Evolutionary conservation across 2,329 filamentous ascomycete species (phyloP), one percentile per base, ranked within the genome.

Genomic region (Claviceps maximensis): DNA sequence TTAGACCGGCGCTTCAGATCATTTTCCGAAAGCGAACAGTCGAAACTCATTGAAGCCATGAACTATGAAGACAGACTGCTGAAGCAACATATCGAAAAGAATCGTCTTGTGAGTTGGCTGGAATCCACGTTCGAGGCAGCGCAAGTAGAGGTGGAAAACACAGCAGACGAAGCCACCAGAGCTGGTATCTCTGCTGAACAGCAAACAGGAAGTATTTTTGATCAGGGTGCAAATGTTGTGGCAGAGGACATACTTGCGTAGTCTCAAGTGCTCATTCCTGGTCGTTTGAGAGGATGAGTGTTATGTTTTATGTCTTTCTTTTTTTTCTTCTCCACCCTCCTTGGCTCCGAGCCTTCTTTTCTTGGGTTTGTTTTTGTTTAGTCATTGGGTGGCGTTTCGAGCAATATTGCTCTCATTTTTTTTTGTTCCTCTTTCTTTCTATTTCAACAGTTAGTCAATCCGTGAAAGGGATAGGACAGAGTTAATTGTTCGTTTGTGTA

Each of bases 1-100:
- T 72, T 86, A 1, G 80, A 83, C 57, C 72, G 80, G 54, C 75
- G 82, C 50, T 80, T 82, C 69, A 68, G 71, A 62, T 67, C 73
- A 45, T 75, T 83, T 61, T 79, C 84, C 54, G 77, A 82, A 44
- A 77, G 80, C 45, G 77, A 86, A 60, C 77, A 82, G 54, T 74
- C 80, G 54, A 83, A 82, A 54, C 77, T 95, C 54, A 70, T 84
- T 29, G 78, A 82, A 27, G 87, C 88, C 54, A 85, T 93, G 71
- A 74, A 79, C 54, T 75, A 76, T 54, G 89, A 95, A 68, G 86
- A 91, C 62, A 75, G 77, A 55, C 64, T 78, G 12, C 73, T 96
- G 41, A 70, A 74, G 50, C 74, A 76, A 50, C 81, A 81, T 63
- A 74, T 93, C 21, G 78, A 85, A 53, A 83, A 83, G 65, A 76